Conservation (phyloP, 192 early-diverging fungal species). For the Linnemannia schmuckeri region DNA sequence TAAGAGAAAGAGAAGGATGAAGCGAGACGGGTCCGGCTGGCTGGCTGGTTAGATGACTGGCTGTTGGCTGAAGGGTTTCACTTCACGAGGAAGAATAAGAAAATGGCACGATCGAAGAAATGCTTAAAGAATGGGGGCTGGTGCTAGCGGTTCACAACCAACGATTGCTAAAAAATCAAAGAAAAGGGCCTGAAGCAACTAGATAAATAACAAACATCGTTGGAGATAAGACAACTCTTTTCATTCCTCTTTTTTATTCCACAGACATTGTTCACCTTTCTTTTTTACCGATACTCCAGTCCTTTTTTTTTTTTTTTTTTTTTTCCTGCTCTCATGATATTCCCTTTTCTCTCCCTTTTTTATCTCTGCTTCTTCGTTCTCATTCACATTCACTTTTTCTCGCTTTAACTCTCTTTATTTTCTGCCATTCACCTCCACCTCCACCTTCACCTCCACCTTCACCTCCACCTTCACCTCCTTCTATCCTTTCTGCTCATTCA, state of each 20-base stretch:
- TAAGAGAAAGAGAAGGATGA: too few species aligned
- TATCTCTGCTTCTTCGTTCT: background rate
- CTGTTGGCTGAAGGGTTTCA: background rate
- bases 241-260: too few species aligned
- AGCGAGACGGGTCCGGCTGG: background rate
- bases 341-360: background rate
- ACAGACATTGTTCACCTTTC: too few species aligned
- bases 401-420: background rate
- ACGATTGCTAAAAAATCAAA: background rate
- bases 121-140: background rate
- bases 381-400: background rate
- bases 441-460: background rate
- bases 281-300: background rate
- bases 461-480: background rate
- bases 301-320: background rate
- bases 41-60: background rate
- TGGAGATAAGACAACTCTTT: too few species aligned
- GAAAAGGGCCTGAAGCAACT: background rate
- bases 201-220: background rate
- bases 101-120: background rate
- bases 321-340: background rate
- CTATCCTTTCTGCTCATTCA: background rate
- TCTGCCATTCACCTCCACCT: background rate
- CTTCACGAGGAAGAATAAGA: background rate
- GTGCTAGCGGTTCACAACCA: background rate